These are phyloP conservation scores for Arthrobotrys pseudoclavata DNA, from an alignment of 2,329 filamentous ascomycete genomes.

Conservation along the genomic window DNA sequence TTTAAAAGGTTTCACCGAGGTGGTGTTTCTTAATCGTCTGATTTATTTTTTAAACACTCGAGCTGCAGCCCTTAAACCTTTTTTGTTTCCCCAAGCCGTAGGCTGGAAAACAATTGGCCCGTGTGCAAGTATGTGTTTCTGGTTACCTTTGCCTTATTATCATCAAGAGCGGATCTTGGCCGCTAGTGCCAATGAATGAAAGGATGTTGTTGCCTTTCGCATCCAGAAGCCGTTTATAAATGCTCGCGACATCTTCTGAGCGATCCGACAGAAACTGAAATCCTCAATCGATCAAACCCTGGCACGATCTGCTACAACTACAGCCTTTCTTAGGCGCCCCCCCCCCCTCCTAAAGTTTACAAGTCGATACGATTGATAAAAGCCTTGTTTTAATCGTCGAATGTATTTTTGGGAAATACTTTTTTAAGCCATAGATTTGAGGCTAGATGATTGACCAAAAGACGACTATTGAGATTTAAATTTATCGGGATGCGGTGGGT, in stretches of 20 bases:
- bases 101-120: conserved; percentile 14
- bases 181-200: conserved; percentile 28
- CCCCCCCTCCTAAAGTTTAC: conserved; percentile 3
- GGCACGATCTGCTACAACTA: conserved; percentile 21
- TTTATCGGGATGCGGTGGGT: conserved; percentile 15
- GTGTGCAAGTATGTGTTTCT: conserved; percentile 44
- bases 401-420: neutral
- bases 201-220: conserved; percentile 56
- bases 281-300: conserved; percentile 12
- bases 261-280: conserved; percentile 44
- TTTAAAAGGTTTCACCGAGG: conserved; percentile 18
- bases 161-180: conserved; percentile 33
- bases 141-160: conserved; percentile 43
- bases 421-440: neutral
- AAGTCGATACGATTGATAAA: conserved; percentile 16
- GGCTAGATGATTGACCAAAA: neutral
- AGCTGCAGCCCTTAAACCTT: conserved; percentile 11
- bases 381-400: neutral
- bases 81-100: conserved; percentile 2
- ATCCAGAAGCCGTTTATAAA: conserved; percentile 48
- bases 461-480: neutral
- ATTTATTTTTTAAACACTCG: conserved; percentile 18
- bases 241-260: conserved; percentile 15
- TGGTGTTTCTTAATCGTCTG: conserved; percentile 48
- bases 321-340: conserved; percentile 24